Evolutionary conservation across 495 filamentous ascomycete genomes (phyloP).

Genomic region (Zalerion maritima): DNA sequence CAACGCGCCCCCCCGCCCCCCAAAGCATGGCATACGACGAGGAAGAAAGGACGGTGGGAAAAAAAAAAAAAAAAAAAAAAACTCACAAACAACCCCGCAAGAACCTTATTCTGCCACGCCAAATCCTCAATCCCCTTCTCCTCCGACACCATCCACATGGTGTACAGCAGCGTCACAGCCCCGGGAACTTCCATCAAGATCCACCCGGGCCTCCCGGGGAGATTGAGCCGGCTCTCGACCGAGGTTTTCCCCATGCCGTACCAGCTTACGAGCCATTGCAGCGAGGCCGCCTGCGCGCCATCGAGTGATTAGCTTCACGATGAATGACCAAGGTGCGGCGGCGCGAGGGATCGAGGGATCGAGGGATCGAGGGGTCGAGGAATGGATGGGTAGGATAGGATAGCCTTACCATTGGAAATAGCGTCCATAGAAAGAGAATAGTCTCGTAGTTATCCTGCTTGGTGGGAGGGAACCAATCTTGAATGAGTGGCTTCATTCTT

Average conservation of each 20-base stretch:
- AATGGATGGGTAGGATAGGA: conserved; percentile 17
- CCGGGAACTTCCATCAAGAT: conserved; percentile 71
- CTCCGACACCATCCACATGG: conserved; percentile 49
- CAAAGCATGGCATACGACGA: too few relatives aligned
- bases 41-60: background rate
- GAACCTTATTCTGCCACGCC: conserved; percentile 55
- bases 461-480: conserved; percentile 36
- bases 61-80: conserved; percentile 5
- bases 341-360: background rate
- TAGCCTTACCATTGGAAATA: conserved; percentile 31
- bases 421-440: conserved; percentile 38
- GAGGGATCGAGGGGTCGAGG: background rate
- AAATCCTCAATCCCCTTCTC: conserved; percentile 33
- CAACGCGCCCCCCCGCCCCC: too few relatives aligned
- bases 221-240: conserved; percentile 50
- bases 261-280: conserved; percentile 49
- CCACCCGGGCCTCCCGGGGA: conserved; percentile 84
- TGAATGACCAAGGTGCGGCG: conserved; percentile 2
- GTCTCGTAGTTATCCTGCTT: conserved; percentile 32
- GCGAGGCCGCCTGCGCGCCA: conserved; percentile 31
- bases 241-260: conserved; percentile 86
- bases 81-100: conserved; percentile 46
- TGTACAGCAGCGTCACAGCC: conserved; percentile 62
- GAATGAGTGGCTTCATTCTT: conserved; percentile 18
- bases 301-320: background rate